These are phyloP conservation scores for Cryptococcus deneoformans DNA, from an alignment of 1,284 basidiomycete species.

Conservation along the genomic window DNA sequence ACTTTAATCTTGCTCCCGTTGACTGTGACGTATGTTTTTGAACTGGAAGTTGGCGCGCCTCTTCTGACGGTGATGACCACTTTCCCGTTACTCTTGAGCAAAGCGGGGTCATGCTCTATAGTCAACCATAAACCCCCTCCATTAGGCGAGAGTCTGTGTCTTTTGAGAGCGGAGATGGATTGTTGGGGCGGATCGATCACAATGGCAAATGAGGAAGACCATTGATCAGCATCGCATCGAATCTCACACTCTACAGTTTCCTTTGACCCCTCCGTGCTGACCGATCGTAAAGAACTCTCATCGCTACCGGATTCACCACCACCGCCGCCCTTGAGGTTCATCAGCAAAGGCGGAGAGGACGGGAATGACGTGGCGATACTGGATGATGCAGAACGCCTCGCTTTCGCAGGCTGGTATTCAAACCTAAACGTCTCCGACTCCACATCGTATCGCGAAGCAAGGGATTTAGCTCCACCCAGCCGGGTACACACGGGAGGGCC, in stretches of 20 bases:
- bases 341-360: not conserved
- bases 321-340: conserved; percentile 21
- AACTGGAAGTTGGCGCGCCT: conserved; percentile 55
- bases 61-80: conserved; percentile 66
- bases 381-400: conserved; percentile 53
- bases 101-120: conserved; percentile 77
- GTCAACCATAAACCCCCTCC: conserved; percentile 98
- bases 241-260: conserved; percentile 81
- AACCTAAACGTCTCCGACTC: conserved; percentile 78
- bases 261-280: conserved; percentile 7
- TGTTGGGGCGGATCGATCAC: conserved; percentile 93
- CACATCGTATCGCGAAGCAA: conserved; percentile 77
- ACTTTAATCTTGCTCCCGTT: conserved; percentile 85
- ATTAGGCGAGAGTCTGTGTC: conserved; percentile 80
- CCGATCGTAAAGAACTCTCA: conserved; percentile 20
- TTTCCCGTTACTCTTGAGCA: conserved; percentile 72
- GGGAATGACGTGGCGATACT: conserved; percentile 44
- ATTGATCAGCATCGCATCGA: conserved; percentile 88
- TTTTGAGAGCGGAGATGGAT: conserved; percentile 73
- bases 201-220: conserved; percentile 83
- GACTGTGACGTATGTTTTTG: conserved; percentile 73
- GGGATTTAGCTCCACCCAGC: conserved; percentile 70
- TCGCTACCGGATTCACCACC: conserved; percentile 21
- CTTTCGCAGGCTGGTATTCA: conserved; percentile 73
- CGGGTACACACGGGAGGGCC: conserved; percentile 88